Conservation (phyloP, 1,284 basidiomycete genomes). For the Microbotryomycetes sp. region DNA sequence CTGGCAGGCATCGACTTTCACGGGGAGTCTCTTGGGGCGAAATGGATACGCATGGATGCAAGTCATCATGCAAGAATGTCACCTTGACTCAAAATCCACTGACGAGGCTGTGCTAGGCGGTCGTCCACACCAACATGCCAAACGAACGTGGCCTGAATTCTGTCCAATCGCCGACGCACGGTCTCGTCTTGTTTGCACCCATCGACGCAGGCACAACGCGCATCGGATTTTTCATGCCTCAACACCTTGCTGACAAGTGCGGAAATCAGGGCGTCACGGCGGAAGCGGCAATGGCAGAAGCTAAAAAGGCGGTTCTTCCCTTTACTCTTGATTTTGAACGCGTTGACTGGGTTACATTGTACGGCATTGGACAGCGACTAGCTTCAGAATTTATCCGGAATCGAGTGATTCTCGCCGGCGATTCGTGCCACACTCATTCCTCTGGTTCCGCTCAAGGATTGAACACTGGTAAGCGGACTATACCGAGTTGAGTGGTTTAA, state of each 20-base stretch:
- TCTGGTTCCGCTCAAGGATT: constrained; percentile 40
- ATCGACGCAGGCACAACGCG: constrained; percentile 21
- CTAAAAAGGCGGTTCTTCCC: constrained; percentile 37
- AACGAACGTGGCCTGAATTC: constrained; percentile 16
- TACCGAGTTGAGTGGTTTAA: not conserved
- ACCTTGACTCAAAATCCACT: not conserved
- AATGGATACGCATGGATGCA: constrained; percentile 23
- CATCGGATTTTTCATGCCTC: constrained; percentile 18
- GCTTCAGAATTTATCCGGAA: constrained; percentile 31
- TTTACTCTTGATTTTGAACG: constrained; percentile 37
- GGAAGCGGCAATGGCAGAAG: constrained; percentile 36
- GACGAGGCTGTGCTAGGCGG: not conserved
- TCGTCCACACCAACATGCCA: constrained; percentile 24
- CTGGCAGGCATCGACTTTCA: constrained; percentile 13
- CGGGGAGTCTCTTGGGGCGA: constrained; percentile 9
- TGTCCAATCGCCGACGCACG: constrained; percentile 16
- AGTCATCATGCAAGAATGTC: not conserved
- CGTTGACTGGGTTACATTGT: constrained; percentile 40
- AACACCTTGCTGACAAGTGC: constrained; percentile 13
- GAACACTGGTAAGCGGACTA: constrained; percentile 33
- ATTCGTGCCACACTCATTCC: constrained; percentile 39
- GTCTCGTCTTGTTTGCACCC: constrained; percentile 20
- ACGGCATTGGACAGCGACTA: constrained; percentile 40
- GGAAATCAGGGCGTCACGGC: constrained; percentile 38
- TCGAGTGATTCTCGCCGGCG: constrained; percentile 39